Percentiles rank a stretch among this genome's conserved stretches.
These are phyloP conservation scores for Solanum raphanifolium DNA, from an alignment of 257 asterid genomes.

Conservation along the genomic window DNA sequence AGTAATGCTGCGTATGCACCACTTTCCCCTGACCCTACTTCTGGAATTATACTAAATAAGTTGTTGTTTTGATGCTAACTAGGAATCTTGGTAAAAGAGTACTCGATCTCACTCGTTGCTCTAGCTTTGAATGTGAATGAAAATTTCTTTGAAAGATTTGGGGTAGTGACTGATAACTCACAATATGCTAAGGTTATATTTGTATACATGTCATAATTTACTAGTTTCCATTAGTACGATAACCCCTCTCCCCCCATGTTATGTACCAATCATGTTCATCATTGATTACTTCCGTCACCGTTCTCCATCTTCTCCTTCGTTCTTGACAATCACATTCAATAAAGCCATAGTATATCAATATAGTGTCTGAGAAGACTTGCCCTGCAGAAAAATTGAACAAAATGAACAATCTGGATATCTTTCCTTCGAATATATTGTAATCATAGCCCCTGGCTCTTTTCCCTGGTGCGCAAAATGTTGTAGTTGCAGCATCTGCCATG, in stretches of 20 bases:
- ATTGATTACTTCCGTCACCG: neutral
- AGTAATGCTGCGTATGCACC: neutral
- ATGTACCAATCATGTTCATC: neutral
- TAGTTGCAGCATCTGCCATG: too few species aligned
- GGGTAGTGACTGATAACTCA: neutral
- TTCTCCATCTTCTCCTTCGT: neutral
- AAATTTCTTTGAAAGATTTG: slow-evolving; percentile 33
- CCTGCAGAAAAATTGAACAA: neutral
- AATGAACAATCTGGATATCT: neutral
- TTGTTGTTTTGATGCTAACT: neutral
- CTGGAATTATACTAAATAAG: neutral
- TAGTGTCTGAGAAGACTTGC: neutral
- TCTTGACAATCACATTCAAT: neutral
- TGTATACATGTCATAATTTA: neutral
- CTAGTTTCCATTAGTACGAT: neutral
- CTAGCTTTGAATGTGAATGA: slow-evolving; percentile 39
- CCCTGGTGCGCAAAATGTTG: too few species aligned
- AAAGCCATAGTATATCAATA: neutral
- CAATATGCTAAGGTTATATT: too few species aligned
- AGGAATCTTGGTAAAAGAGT: slow-evolving; percentile 37
- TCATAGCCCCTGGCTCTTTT: too few species aligned
- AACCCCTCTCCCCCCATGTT: too few species aligned
- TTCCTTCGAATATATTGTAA: too few species aligned
- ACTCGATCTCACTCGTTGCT: slow-evolving; percentile 25
- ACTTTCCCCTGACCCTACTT: neutral